Evolutionary conservation across 257 asterid species (phyloP).

Genomic region (Petunia axillaris): DNA sequence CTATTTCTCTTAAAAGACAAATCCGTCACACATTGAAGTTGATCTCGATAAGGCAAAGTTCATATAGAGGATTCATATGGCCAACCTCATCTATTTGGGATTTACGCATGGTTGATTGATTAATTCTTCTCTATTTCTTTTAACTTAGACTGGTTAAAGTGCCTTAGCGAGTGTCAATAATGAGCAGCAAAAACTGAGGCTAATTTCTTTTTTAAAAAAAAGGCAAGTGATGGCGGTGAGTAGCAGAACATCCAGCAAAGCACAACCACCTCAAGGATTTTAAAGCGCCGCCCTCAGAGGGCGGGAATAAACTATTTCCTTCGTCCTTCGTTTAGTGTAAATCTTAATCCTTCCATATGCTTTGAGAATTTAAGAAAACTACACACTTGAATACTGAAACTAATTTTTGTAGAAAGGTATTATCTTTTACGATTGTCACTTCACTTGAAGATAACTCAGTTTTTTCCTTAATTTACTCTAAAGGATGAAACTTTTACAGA

Average conservation of each 20-base stretch:
- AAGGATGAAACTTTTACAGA: neutral
- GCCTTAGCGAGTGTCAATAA: neutral
- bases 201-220: neutral
- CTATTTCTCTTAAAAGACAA: neutral
- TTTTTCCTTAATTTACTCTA: neutral
- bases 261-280: conserved; percentile 1
- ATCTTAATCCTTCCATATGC: neutral
- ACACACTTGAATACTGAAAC: neutral
- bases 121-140: neutral
- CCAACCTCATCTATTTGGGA: neutral
- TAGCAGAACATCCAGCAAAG: neutral
- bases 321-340: neutral
- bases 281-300: neutral
- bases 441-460: neutral
- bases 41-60: neutral
- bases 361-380: neutral
- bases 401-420: neutral
- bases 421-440: neutral
- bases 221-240: neutral
- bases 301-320: neutral
- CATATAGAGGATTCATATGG: conserved; percentile 1
- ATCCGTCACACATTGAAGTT: neutral
- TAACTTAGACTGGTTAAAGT: neutral
- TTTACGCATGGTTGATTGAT: neutral
- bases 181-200: neutral